These are phyloP conservation scores for Rhizopus delemar DNA, from an alignment of 371 early-diverging fungal species.

Conservation along the genomic window DNA sequence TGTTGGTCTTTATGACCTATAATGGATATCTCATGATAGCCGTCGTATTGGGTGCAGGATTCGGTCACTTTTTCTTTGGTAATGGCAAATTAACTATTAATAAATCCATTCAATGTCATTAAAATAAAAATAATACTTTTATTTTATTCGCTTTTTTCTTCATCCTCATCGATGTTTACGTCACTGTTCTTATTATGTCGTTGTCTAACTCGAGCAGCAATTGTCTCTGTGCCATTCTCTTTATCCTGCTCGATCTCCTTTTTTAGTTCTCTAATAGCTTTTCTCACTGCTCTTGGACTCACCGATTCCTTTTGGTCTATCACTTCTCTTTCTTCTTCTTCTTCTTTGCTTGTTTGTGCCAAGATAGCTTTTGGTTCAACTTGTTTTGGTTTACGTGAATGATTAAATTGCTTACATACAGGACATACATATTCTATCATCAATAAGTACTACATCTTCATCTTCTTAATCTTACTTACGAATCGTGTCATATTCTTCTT, in stretches of 20 bases:
- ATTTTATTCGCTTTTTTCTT: neutral
- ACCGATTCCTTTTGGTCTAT: neutral
- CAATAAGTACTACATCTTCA: neutral
- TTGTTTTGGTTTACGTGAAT: constrained; percentile 24
- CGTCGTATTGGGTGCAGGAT: constrained; percentile 66
- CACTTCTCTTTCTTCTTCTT: neutral
- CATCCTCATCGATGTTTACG: neutral
- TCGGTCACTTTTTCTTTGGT: constrained; percentile 71
- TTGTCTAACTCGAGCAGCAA: neutral
- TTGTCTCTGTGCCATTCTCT: neutral
- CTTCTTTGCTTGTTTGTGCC: neutral
- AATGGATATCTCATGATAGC: constrained; percentile 77
- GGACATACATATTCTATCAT: constrained; percentile 30
- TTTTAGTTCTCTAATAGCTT: constrained; percentile 1
- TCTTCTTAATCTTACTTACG: constrained; percentile 51
- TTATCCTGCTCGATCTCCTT: neutral
- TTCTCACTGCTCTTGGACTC: constrained; percentile 1
- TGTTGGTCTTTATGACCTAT: constrained; percentile 86
- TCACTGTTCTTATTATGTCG: neutral
- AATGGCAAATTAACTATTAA: constrained; percentile 31
- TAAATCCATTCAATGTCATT: constrained; percentile 41
- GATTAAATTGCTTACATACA: constrained; percentile 33
- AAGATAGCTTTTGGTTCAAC: constrained; percentile 1
- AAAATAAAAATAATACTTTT: neutral
- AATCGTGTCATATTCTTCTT: constrained; percentile 73